Evolutionary conservation across 192 early-diverging fungal genomes (phyloP).

Genomic region (Spizellomyces sp.): DNA sequence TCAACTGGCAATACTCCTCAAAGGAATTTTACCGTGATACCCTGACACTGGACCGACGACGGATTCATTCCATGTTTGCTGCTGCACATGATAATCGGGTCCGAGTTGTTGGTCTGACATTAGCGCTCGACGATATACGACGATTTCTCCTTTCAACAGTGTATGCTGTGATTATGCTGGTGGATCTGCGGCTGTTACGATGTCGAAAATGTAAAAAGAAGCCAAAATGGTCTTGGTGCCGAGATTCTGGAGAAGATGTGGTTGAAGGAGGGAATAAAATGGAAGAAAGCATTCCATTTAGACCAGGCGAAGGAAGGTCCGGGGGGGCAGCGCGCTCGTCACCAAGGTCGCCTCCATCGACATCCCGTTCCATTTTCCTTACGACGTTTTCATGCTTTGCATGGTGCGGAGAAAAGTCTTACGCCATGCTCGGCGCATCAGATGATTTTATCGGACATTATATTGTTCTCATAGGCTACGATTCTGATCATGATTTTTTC

Average conservation of each 20-base stretch:
- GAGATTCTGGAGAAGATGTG: too few relatives aligned
- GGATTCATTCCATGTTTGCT: constrained; percentile 78
- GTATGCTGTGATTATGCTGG: constrained; percentile 78
- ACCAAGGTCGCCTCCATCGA: too few relatives aligned
- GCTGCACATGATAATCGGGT: constrained; percentile 68
- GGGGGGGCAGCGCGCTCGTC: too few relatives aligned
- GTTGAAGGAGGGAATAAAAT: too few relatives aligned
- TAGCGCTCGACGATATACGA: constrained; percentile 81
- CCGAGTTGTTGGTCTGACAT: constrained; percentile 71
- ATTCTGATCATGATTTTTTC: constrained; percentile 75
- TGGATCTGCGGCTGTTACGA: constrained; percentile 61
- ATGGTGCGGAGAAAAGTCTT: neutral
- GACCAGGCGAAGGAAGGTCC: too few relatives aligned
- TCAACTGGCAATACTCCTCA: constrained; percentile 70
- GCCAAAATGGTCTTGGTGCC: too few relatives aligned
- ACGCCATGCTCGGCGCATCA: constrained; percentile 36
- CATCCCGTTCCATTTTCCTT: too few relatives aligned
- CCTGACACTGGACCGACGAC: constrained; percentile 68
- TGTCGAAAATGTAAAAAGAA: constrained; percentile 62
- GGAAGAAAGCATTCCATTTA: too few relatives aligned
- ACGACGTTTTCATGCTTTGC: neutral
- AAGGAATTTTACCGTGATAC: constrained; percentile 73
- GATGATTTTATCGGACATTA: constrained; percentile 79
- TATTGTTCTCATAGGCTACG: constrained; percentile 84
- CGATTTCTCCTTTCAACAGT: constrained; percentile 75